Evolutionary conservation across 805 yeast species (phyloP).

Genomic region (Nakazawaea ishiwadae): DNA sequence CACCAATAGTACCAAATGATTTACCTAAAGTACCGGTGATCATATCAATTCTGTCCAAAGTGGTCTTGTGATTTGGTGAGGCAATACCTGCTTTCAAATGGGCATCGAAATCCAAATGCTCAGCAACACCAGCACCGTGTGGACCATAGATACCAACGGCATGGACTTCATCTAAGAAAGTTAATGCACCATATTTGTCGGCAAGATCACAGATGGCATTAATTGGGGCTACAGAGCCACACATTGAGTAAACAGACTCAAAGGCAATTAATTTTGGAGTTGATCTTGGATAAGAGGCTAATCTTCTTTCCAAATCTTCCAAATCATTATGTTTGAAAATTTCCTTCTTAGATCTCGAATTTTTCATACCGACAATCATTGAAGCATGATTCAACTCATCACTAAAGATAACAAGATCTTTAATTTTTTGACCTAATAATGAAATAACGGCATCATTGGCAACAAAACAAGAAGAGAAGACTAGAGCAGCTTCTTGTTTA

Average conservation of each 20-base stretch:
- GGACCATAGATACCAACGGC: constrained; percentile 99
- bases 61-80: constrained; percentile 49
- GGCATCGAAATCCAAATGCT: constrained; percentile 84
- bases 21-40: constrained; percentile 97
- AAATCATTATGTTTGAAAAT: constrained; percentile 90
- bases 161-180: constrained; percentile 97
- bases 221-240: constrained; percentile 95
- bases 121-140: constrained; percentile 99
- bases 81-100: constrained; percentile 67
- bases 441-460: constrained; percentile 95
- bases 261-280: constrained; percentile 94
- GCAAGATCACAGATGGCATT: constrained; percentile 92
- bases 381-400: constrained; percentile 96
- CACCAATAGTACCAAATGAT: constrained; percentile 96
- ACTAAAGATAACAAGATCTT: constrained; percentile 85
- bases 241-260: constrained; percentile 97
- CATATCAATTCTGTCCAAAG: constrained; percentile 89
- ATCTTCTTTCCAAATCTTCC: constrained; percentile 71
- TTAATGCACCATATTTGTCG: constrained; percentile 94
- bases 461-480: constrained; percentile 92
- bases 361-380: constrained; percentile 93
- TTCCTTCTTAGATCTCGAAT: constrained; percentile 84
- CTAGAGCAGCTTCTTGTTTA: constrained; percentile 92
- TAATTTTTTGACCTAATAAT: constrained; percentile 84
- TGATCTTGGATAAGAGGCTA: constrained; percentile 77